Evolutionary conservation across 495 filamentous ascomycete species (phyloP), one percentile per base, ranked within the genome.

Genomic region (Xylaria cubensis): DNA sequence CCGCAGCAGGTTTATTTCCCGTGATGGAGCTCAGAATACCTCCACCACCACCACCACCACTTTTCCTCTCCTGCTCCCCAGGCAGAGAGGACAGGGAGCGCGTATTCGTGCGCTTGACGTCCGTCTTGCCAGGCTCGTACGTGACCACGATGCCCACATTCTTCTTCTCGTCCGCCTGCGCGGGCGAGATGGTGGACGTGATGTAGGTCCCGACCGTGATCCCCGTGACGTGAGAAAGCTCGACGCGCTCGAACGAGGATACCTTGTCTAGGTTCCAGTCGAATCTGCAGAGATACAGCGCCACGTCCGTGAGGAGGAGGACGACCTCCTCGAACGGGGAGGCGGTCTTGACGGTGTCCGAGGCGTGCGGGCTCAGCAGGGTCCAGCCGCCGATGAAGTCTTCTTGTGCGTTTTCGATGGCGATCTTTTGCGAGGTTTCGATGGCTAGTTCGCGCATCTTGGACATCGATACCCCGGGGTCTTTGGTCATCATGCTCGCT

Each of bases 181-280:
- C 82, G 0, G 89, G 80, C 4, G 94, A 92, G 32, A 97, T 84
- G 3, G 93, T 94, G 0, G 91, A 94, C 1, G 93, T 97, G 76
- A 99, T 93, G 76, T 98, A 98, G 2, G 92, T 91, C 39, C 95
- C 96, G 72, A 91, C 88, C 68, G 88, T 88, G 59, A 99, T 90
- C 56, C 86, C 85, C 0, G 84, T 83, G 36, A 98, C 82, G 62
- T 92, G 90, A 8, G 87, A 86, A 41, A 98, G 84, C 67, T 92
- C 90, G 15, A 97, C 90, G n/a, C 95, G 85, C 80, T 97, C 94
- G 75, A 97, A 98, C 0, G 91, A 93, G 0, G 90, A 88, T 0
- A 98, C 93, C 80, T 97, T 98, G 83, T 97, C 95, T 5, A 93
- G 88, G 72, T 91, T 91, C 92, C 94, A 97, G 81, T 98, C 94